Percentiles rank a stretch among this genome's conserved stretches.
Evolutionary conservation across 179 eudicot genomes (phyloP).

Genomic region (Corrigiola litoralis): DNA sequence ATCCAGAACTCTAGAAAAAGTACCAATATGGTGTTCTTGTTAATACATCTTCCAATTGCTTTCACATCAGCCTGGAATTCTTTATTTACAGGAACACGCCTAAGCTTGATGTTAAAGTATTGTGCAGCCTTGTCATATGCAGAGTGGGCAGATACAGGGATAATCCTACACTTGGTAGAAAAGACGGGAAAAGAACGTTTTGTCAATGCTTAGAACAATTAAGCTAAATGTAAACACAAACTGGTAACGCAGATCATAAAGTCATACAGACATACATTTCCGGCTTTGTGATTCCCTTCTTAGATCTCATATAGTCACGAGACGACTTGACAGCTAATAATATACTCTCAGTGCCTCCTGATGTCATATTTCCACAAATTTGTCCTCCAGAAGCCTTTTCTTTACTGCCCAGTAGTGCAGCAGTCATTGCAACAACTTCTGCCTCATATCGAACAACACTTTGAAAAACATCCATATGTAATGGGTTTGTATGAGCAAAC

Average conservation of each 20-base stretch:
- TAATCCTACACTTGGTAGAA: slow-evolving; percentile 55
- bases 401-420: slow-evolving; percentile 79
- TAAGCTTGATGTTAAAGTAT: slow-evolving; percentile 80
- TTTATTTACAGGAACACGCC: slow-evolving; percentile 83
- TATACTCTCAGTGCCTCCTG: slow-evolving; percentile 98
- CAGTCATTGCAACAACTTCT: slow-evolving; percentile 98
- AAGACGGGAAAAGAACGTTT: background rate
- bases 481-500: slow-evolving; percentile 98
- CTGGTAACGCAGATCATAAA: too few species aligned
- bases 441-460: slow-evolving; percentile 79
- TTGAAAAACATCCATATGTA: slow-evolving; percentile 90
- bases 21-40: slow-evolving; percentile 83
- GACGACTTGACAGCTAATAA: slow-evolving; percentile 84
- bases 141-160: slow-evolving; percentile 93
- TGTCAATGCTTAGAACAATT: background rate
- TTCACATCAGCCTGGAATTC: slow-evolving; percentile 74
- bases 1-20: background rate
- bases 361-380: slow-evolving; percentile 97
- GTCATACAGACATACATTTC: slow-evolving; percentile 57
- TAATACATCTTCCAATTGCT: slow-evolving; percentile 66
- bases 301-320: slow-evolving; percentile 89
- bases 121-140: slow-evolving; percentile 99
- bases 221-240: background rate
- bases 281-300: slow-evolving; percentile 69
- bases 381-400: slow-evolving; percentile 82